Evolutionary conservation across 176 grass and related monocot species (phyloP).

Genomic region (Avena eriantha): DNA sequence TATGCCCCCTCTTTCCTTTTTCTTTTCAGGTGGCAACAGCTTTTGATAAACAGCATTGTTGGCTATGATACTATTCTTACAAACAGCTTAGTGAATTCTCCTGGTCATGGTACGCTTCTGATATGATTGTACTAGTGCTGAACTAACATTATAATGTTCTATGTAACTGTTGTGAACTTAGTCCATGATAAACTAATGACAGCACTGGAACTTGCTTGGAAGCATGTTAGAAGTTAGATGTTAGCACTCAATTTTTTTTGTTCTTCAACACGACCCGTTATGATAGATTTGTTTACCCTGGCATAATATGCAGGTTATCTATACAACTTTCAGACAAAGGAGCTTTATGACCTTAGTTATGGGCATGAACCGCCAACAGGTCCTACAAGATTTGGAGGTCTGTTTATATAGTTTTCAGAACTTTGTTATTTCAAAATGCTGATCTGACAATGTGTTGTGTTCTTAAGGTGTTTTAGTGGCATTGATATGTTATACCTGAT

Average conservation of each 20-base stretch:
- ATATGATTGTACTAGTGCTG: constrained; percentile 23
- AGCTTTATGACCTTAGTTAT: constrained; percentile 98
- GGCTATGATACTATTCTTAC: constrained; percentile 99
- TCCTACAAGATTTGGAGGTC: constrained; percentile 95
- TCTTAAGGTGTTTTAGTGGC: not conserved
- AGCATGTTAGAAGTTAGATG: constrained; percentile 9
- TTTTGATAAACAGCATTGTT: constrained; percentile 97
- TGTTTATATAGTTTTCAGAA: constrained; percentile 38
- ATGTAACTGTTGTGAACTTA: not conserved
- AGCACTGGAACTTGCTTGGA: constrained; percentile 28
- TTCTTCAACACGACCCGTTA: not conserved
- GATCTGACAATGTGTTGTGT: not conserved
- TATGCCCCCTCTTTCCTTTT: constrained; percentile 1
- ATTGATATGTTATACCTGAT: not conserved
- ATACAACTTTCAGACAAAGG: constrained; percentile 99
- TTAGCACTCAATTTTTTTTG: constrained; percentile 14
- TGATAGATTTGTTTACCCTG: constrained; percentile 18
- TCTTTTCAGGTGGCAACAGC: constrained; percentile 93
- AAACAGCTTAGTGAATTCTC: constrained; percentile 93
- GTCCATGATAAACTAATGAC: not conserved
- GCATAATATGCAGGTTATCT: constrained; percentile 76
- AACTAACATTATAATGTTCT: constrained; percentile 22
- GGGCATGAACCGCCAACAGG: constrained; percentile 81
- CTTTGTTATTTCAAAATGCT: constrained; percentile 28
- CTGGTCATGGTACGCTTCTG: constrained; percentile 76